A percentile compares a stretch with the other conserved stretches of the same genome.
Evolutionary conservation across 305 asterid genomes (phyloP).

Genomic region (Fraxinus baroniana): DNA sequence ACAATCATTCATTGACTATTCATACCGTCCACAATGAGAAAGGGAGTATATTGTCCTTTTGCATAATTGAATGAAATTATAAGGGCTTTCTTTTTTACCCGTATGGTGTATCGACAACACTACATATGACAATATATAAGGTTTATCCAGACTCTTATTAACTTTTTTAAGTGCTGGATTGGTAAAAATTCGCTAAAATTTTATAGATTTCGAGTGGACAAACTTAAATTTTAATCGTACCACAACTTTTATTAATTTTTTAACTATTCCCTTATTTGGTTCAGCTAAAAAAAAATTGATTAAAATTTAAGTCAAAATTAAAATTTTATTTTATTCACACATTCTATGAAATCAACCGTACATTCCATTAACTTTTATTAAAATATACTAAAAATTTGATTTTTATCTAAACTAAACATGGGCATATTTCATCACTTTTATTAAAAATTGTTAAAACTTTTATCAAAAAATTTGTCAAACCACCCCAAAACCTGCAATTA

Average conservation of each 20-base stretch:
- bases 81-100: neutral
- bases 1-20: conserved; percentile 11
- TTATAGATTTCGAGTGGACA: neutral
- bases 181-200: neutral
- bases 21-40: neutral
- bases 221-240: neutral
- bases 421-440: neutral
- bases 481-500: neutral
- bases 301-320: neutral
- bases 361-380: neutral
- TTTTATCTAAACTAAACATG: neutral
- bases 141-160: neutral
- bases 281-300: neutral
- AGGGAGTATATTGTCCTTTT: conserved; percentile 3
- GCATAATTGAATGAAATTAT: conserved; percentile 14
- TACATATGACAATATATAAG: neutral
- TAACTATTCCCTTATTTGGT: neutral
- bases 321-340: neutral
- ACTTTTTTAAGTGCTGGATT: neutral
- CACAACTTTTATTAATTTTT: neutral
- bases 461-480: neutral
- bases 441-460: no score
- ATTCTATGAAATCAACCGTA: neutral
- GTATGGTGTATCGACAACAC: neutral
- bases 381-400: neutral